Conservation (phyloP, 208 protist species). For the Trypanosoma melophagium region DNA sequence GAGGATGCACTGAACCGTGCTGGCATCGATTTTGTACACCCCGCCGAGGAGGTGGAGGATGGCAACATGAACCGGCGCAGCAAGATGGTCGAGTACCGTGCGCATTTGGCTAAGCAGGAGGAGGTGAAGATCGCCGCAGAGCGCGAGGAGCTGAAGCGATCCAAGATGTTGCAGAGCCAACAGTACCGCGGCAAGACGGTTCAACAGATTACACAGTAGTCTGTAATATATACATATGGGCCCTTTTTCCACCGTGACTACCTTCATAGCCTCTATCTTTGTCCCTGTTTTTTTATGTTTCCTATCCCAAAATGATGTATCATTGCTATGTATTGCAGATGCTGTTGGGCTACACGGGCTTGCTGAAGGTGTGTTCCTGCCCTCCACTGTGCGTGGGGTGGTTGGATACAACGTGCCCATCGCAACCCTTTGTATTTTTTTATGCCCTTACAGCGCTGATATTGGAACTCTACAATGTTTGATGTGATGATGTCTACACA, state of each 20-base stretch:
- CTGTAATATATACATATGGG: not conserved
- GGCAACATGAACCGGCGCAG: constrained; percentile 41
- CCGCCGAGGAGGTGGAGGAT: constrained; percentile 51
- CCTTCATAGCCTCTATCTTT: constrained; percentile 8
- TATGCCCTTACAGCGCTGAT: too few relatives aligned
- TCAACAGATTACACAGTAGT: constrained; percentile 72
- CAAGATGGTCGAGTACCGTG: constrained; percentile 57
- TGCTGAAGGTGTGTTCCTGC: too few relatives aligned
- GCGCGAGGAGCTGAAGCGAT: constrained; percentile 54
- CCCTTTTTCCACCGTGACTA: not conserved
- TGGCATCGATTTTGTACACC: constrained; percentile 66
- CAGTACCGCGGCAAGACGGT: constrained; percentile 78
- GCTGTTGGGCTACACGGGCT: too few relatives aligned
- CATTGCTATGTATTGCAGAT: too few relatives aligned
- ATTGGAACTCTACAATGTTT: too few relatives aligned
- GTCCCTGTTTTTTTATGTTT: constrained; percentile 25
- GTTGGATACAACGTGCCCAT: too few relatives aligned
- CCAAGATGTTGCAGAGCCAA: constrained; percentile 69
- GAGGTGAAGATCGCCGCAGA: constrained; percentile 57
- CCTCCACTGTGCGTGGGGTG: too few relatives aligned
- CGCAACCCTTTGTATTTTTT: too few relatives aligned
- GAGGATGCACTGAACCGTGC: constrained; percentile 73
- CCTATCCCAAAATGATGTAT: too few relatives aligned
- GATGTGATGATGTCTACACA: too few relatives aligned
- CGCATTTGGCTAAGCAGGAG: constrained; percentile 55